Percentiles rank a stretch among this genome's conserved stretches.
Conservation (phyloP, 768 basidiomycete species). For the Rhodotorula babjevae region DNA sequence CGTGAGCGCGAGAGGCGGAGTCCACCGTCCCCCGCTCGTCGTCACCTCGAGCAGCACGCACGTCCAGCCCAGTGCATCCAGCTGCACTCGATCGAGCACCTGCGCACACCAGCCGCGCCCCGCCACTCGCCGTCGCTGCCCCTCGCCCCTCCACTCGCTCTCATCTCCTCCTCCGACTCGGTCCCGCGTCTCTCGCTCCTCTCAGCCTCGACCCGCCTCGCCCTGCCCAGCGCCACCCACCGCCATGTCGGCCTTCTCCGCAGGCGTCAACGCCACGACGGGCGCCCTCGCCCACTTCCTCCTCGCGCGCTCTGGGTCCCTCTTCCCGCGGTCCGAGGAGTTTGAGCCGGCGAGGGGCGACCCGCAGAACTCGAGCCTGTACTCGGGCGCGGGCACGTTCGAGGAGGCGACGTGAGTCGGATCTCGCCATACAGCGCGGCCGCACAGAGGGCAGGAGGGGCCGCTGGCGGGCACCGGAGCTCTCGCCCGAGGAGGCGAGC, state of each 20-base stretch:
- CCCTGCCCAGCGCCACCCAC: background rate
- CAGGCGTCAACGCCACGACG: background rate
- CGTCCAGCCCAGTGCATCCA: background rate
- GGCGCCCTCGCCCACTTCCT: no score
- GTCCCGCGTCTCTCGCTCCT: background rate
- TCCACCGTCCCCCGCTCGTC: no score
- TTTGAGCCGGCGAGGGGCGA: constrained; percentile 18
- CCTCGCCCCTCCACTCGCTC: no score
- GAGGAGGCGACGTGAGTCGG: constrained; percentile 26
- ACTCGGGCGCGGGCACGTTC: constrained; percentile 20
- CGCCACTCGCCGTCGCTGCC: no score
- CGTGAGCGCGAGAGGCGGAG: background rate
- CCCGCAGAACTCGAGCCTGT: constrained; percentile 13
- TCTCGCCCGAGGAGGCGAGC: background rate
- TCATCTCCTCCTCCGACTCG: no score
- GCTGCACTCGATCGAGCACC: background rate
- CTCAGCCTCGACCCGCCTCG: background rate
- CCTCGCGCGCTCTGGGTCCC: background rate
- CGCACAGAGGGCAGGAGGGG: background rate
- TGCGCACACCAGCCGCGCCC: no score
- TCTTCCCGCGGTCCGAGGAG: background rate
- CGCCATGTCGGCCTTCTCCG: background rate
- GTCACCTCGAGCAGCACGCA: background rate
- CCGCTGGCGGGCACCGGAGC: background rate
- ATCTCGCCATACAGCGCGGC: background rate